These are phyloP conservation scores for Pichia heedii DNA, from an alignment of 805 yeast species.

Conservation along the genomic window DNA sequence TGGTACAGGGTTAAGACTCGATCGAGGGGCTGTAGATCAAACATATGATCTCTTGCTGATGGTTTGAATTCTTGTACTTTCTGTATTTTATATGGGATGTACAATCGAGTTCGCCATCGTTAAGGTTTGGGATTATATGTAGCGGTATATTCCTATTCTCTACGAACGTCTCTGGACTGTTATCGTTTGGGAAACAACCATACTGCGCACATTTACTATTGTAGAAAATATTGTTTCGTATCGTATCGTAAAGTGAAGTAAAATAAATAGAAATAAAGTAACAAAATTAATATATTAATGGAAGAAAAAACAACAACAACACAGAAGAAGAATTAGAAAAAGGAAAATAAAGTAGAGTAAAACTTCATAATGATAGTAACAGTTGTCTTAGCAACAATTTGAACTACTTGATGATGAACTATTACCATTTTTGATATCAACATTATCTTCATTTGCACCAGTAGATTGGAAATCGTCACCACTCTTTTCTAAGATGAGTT, in stretches of 20 bases:
- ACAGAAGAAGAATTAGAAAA: too few relatives aligned
- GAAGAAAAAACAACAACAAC: too few relatives aligned
- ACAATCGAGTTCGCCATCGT: slow-evolving; percentile 57
- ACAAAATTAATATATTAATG: too few relatives aligned
- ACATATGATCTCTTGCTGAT: slow-evolving; percentile 17
- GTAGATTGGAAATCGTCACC: slow-evolving; percentile 31
- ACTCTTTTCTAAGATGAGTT: slow-evolving; percentile 74
- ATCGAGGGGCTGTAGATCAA: slow-evolving; percentile 92
- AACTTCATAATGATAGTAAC: too few relatives aligned
- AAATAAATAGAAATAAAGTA: neutral
- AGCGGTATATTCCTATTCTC: slow-evolving; percentile 99
- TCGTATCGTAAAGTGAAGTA: too few relatives aligned
- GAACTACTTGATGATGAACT: slow-evolving; percentile 15
- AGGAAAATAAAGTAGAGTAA: too few relatives aligned
- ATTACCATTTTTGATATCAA: slow-evolving; percentile 21
- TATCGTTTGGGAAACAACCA: slow-evolving; percentile 99
- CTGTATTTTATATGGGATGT: neutral
- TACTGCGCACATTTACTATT: slow-evolving; percentile 75
- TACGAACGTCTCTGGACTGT: slow-evolving; percentile 85
- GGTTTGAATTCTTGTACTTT: slow-evolving; percentile 13
- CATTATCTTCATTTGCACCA: slow-evolving; percentile 14
- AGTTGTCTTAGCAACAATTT: slow-evolving; percentile 21
- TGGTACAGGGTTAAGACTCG: slow-evolving; percentile 87
- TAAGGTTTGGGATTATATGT: slow-evolving; percentile 33
- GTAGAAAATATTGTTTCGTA: neutral